A percentile compares a stretch with the other conserved stretches of the same genome.
These are phyloP conservation scores for Coemansia asiatica DNA, from an alignment of 192 early-diverging fungal species.

Conservation along the genomic window DNA sequence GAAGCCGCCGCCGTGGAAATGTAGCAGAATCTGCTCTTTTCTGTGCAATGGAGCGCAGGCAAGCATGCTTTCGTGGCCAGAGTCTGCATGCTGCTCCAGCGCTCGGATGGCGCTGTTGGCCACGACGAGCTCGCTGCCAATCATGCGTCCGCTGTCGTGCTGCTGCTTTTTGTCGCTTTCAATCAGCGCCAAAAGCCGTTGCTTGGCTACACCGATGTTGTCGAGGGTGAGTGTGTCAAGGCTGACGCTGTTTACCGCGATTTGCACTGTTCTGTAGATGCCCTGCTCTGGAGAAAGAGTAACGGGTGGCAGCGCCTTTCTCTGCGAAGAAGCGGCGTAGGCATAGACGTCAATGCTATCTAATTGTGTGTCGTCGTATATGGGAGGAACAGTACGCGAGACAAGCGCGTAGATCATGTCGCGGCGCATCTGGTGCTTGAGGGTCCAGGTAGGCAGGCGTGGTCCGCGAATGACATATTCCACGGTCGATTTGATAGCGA, in stretches of 20 bases:
- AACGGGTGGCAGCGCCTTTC: neutral
- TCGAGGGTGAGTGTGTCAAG: neutral
- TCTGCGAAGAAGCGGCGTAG: neutral
- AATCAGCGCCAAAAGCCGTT: neutral
- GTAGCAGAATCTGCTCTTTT: conserved; percentile 58
- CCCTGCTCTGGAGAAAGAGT: neutral
- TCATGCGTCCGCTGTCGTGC: neutral
- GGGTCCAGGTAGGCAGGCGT: conserved; percentile 1
- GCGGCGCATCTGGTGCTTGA: conserved; percentile 8
- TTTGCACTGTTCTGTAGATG: neutral
- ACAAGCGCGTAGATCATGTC: conserved; percentile 13
- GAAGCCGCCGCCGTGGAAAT: conserved; percentile 69
- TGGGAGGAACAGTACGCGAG: neutral
- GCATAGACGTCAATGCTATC: neutral
- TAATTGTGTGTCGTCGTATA: conserved; percentile 2
- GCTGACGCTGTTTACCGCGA: neutral
- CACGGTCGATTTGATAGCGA: neutral
- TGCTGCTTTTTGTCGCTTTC: neutral
- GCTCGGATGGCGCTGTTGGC: neutral
- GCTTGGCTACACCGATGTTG: neutral
- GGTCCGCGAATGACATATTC: conserved; percentile 14
- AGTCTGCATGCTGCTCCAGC: neutral
- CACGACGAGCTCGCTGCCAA: conserved; percentile 4
- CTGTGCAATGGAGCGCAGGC: conserved; percentile 3
- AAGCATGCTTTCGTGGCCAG: neutral